These are phyloP conservation scores for Mortierella sp. DNA, from an alignment of 371 early-diverging fungal genomes.

Conservation along the genomic window DNA sequence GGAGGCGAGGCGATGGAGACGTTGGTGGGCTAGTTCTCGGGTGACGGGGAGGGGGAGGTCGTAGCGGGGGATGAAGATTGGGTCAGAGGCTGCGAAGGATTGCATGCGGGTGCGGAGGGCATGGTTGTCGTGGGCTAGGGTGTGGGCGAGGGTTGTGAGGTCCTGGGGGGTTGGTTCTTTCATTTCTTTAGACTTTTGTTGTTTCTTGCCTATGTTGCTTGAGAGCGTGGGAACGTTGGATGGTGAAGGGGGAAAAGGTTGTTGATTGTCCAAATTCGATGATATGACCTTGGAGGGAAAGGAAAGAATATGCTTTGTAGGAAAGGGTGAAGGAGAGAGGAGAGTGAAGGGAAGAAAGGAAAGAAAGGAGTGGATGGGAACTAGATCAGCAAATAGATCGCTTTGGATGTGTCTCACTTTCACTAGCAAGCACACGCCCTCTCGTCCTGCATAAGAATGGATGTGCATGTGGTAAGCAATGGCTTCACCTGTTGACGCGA, in stretches of 20 bases:
- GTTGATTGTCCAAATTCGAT: not conserved
- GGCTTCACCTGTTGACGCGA: no score
- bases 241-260: not conserved
- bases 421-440: no score
- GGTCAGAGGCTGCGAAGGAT: slow-evolving; percentile 32
- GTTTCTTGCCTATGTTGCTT: no score
- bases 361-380: not conserved
- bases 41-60: slow-evolving; percentile 65
- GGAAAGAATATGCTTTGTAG: not conserved
- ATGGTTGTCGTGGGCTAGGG: slow-evolving; percentile 29
- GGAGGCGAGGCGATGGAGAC: slow-evolving; percentile 67
- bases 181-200: not conserved
- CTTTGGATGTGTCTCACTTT: no score
- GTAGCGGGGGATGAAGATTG: slow-evolving; percentile 71
- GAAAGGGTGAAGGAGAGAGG: not conserved
- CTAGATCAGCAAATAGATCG: not conserved
- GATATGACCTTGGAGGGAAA: not conserved
- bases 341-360: not conserved
- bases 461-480: no score
- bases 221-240: not conserved
- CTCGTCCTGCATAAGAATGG: no score
- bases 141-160: slow-evolving; percentile 12
- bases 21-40: slow-evolving; percentile 73
- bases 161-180: slow-evolving; percentile 1
- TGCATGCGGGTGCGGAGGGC: slow-evolving; percentile 38